These are phyloP conservation scores for Phytophthora citrophthora DNA, from an alignment of 352 stramenopile genomes.

Conservation along the genomic window DNA sequence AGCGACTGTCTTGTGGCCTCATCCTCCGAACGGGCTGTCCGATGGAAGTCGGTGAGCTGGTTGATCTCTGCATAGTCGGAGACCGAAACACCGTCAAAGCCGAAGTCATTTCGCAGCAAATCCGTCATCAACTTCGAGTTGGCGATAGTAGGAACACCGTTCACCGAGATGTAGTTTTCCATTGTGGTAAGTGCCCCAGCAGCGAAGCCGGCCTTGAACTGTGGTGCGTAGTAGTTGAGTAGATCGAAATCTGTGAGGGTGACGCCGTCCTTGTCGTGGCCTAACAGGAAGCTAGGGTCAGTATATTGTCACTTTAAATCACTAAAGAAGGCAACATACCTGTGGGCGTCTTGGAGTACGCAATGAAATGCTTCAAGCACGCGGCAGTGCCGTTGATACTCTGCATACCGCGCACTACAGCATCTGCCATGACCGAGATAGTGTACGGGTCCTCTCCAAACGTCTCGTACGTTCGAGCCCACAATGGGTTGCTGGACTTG, in stretches of 20 bases:
- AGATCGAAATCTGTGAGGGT: conserved; percentile 63
- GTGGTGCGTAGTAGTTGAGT: conserved; percentile 73
- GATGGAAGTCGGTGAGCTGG: conserved; percentile 70
- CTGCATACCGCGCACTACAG: conserved; percentile 70
- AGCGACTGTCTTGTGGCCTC: conserved; percentile 71
- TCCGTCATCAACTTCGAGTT: conserved; percentile 72
- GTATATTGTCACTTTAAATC: too few relatives aligned
- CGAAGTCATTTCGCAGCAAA: conserved; percentile 73
- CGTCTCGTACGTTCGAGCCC: conserved; percentile 90
- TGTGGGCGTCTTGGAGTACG: conserved; percentile 66
- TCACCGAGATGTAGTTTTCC: conserved; percentile 92
- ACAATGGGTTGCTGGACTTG: conserved; percentile 81
- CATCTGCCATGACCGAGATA: conserved; percentile 60
- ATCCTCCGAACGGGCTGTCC: conserved; percentile 36
- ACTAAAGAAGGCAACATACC: conserved; percentile 6
- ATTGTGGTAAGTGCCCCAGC: conserved; percentile 85
- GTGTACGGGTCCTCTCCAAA: conserved; percentile 90
- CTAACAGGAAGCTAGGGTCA: too few relatives aligned
- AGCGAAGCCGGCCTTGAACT: conserved; percentile 71
- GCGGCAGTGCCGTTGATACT: conserved; percentile 55
- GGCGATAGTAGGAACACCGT: conserved; percentile 84
- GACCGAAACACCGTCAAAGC: conserved; percentile 86
- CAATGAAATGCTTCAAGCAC: conserved; percentile 88
- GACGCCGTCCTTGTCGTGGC: conserved; percentile 80
- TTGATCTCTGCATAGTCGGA: conserved; percentile 92